Conservation (phyloP, 164 flowering plant genomes). For the Sedum album region DNA sequence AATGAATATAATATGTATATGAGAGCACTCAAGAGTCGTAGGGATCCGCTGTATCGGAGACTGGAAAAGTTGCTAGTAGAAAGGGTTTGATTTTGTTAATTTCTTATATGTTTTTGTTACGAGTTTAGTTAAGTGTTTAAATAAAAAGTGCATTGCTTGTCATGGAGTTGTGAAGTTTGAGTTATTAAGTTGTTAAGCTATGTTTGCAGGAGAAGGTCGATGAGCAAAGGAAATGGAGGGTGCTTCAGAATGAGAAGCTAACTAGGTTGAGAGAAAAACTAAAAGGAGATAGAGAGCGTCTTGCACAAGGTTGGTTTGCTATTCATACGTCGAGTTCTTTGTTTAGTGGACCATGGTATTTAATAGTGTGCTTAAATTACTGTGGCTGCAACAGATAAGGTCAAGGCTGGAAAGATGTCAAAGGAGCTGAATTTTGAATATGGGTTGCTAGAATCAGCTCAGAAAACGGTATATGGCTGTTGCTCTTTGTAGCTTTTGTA, state of each 20-base stretch:
- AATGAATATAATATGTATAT: slow-evolving; percentile 46
- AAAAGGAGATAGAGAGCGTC: slow-evolving; percentile 36
- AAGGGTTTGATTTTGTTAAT: slow-evolving; percentile 43
- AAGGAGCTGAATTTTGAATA: slow-evolving; percentile 52
- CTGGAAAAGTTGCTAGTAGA: slow-evolving; percentile 58
- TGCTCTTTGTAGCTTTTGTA: background rate
- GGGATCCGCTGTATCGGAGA: slow-evolving; percentile 47
- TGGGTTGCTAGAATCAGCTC: slow-evolving; percentile 70
- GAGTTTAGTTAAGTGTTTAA: background rate
- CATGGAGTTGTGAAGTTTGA: background rate
- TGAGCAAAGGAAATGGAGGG: slow-evolving; percentile 78
- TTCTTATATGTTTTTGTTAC: background rate
- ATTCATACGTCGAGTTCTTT: background rate
- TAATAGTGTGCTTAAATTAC: background rate
- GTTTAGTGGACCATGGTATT: background rate
- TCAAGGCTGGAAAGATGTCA: slow-evolving; percentile 51
- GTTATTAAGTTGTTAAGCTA: slow-evolving; percentile 2
- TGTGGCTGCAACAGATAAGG: slow-evolving; percentile 48
- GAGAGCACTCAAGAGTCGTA: slow-evolving; percentile 51
- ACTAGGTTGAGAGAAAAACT: slow-evolving; percentile 65
- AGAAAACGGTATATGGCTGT: slow-evolving; percentile 31
- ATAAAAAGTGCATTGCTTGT: background rate
- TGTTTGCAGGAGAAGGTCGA: slow-evolving; percentile 69
- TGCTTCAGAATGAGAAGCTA: slow-evolving; percentile 68
- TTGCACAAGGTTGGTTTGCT: slow-evolving; percentile 40